Evolutionary conservation across 2,329 filamentous ascomycete genomes (phyloP).

Genomic region (Aspergillus sp.): DNA sequence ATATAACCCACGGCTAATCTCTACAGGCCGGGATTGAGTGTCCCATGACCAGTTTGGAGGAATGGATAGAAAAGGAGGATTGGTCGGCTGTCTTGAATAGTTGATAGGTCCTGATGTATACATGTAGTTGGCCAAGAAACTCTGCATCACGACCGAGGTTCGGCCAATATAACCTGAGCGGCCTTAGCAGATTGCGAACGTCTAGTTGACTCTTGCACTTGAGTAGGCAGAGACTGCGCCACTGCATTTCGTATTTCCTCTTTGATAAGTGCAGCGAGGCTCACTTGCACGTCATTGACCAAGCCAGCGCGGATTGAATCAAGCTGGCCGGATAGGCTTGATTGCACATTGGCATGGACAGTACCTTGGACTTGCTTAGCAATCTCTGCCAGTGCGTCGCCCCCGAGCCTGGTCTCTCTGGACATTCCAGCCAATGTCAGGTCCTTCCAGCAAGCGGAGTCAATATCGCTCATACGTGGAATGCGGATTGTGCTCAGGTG

Average conservation of each 20-base stretch:
- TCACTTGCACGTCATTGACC: neutral
- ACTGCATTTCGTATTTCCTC: neutral
- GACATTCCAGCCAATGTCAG: neutral
- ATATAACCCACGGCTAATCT: neutral
- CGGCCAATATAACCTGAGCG: no score
- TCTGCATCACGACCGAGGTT: no score
- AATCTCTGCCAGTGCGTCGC: neutral
- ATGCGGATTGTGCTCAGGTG: neutral
- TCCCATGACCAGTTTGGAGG: conserved; percentile 32
- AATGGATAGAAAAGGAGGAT: conserved; percentile 31
- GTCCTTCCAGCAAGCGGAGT: neutral
- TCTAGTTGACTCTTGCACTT: no score
- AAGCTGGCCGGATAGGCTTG: neutral
- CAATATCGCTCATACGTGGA: neutral
- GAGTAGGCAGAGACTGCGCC: neutral
- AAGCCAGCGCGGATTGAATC: neutral
- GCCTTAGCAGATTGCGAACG: no score
- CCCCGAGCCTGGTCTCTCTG: neutral
- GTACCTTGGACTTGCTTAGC: neutral
- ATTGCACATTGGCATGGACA: neutral
- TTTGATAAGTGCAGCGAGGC: neutral
- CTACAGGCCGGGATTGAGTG: conserved; percentile 47
- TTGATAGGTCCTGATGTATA: neutral
- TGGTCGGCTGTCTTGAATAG: conserved; percentile 24
- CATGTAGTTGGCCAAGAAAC: no score